phyloP scores from a whole-genome alignment of 1,139 yeast genomes.

The Geotrichum cucujoidarum region DNA sequence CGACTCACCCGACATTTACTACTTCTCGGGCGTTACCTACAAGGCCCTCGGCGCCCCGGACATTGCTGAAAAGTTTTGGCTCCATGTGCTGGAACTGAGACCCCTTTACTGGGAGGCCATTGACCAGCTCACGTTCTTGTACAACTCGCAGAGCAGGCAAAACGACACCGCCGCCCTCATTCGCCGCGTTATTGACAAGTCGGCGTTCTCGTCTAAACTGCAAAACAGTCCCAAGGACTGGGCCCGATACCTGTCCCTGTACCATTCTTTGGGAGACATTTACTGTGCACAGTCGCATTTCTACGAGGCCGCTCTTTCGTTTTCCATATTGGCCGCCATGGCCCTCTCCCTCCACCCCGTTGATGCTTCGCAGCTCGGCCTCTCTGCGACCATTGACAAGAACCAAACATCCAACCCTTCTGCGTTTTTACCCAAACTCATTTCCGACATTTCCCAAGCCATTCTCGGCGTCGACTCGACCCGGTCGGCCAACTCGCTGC shows the following conservation, averaged over 20 bases:
- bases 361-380: neutral
- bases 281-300: conserved; percentile 19
- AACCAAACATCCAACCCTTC: neutral
- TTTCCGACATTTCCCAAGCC: conserved; percentile 11
- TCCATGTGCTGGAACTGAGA: conserved; percentile 22
- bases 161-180: conserved; percentile 26
- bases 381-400: conserved; percentile 6
- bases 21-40: conserved; percentile 27
- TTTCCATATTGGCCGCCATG: conserved; percentile 19
- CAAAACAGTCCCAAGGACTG: conserved; percentile 24
- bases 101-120: conserved; percentile 31
- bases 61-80: conserved; percentile 27
- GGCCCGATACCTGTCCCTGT: conserved; percentile 29
- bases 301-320: conserved; percentile 23
- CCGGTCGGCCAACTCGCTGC: neutral
- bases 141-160: conserved; percentile 24
- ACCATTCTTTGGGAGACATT: conserved; percentile 31
- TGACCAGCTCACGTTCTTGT: conserved; percentile 27
- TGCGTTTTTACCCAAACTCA: conserved; percentile 11
- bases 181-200: conserved; percentile 11
- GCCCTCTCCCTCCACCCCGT: conserved; percentile 11
- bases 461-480: neutral
- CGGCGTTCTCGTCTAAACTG: conserved; percentile 6
- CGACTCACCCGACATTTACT: conserved; percentile 27
- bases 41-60: conserved; percentile 20